A percentile compares a stretch with the other conserved stretches of the same genome.
phyloP scores from a whole-genome alignment of 106 monocot species.

The Chionographis japonica region DNA sequence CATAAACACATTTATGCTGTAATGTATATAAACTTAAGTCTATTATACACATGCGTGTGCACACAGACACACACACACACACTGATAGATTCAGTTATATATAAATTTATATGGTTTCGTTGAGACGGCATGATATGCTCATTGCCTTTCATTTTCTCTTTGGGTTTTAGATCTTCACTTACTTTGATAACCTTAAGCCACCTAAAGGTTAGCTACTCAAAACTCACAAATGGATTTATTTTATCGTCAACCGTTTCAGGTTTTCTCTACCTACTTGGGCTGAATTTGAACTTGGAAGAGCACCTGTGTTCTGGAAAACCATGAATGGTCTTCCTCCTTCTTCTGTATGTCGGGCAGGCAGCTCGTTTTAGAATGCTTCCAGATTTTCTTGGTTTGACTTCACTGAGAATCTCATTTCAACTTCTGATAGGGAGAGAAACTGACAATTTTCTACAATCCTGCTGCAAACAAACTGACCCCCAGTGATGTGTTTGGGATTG shows the following conservation, averaged over 20 bases:
- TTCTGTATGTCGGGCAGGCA: constrained; percentile 41
- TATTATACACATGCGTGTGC: too few species aligned
- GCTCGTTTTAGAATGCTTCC: not conserved
- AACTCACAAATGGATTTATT: too few species aligned
- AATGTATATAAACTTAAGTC: too few species aligned
- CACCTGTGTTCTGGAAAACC: constrained; percentile 90
- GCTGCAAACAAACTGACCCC: constrained; percentile 52
- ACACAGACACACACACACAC: too few species aligned
- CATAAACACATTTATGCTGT: too few species aligned
- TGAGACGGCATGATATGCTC: too few species aligned
- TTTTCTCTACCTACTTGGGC: constrained; percentile 72
- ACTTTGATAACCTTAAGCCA: too few species aligned
- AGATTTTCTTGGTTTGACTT: not conserved
- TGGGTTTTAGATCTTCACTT: too few species aligned
- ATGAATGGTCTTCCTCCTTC: constrained; percentile 82
- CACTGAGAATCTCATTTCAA: not conserved
- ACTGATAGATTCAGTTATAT: too few species aligned
- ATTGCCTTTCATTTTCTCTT: too few species aligned
- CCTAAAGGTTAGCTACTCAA: too few species aligned
- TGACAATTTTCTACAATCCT: constrained; percentile 89
- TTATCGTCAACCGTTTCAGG: constrained; percentile 25
- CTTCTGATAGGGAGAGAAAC: constrained; percentile 59
- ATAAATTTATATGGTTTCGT: too few species aligned
- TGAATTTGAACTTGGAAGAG: constrained; percentile 80
- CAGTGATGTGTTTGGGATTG: constrained; percentile 70